These are phyloP conservation scores for Podaxis sp. DNA, from an alignment of 768 basidiomycete species.

Conservation along the genomic window DNA sequence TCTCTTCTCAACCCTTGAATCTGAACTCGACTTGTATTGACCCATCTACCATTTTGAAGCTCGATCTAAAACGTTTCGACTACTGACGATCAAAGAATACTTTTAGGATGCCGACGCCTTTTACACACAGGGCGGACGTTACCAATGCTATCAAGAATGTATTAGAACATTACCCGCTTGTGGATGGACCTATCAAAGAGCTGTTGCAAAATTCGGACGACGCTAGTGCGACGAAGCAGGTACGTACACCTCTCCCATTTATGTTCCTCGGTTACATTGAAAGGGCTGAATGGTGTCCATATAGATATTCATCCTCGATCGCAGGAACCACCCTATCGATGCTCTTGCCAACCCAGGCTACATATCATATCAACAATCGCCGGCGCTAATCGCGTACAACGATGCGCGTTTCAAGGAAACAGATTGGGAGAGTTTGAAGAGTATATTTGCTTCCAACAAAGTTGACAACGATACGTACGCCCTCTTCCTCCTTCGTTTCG, in stretches of 20 bases:
- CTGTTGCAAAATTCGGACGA: conserved; percentile 50
- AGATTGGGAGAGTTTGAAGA: conserved; percentile 44
- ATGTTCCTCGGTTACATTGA: not conserved
- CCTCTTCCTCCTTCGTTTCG: not conserved
- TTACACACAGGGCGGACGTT: not conserved
- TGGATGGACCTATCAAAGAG: conserved; percentile 42
- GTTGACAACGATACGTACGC: conserved; percentile 38
- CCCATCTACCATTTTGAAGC: not conserved
- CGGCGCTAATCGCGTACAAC: conserved; percentile 46
- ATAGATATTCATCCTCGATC: conserved; percentile 43
- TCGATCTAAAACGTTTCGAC: not conserved
- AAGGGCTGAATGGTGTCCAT: not conserved
- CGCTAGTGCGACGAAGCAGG: conserved; percentile 42
- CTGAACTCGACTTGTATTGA: too few species aligned
- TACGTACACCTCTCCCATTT: conserved; percentile 16
- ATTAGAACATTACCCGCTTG: conserved; percentile 41
- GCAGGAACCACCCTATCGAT: conserved; percentile 26
- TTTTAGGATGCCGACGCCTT: conserved; percentile 7
- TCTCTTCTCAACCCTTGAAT: too few species aligned
- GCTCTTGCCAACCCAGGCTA: conserved; percentile 26
- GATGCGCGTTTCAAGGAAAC: conserved; percentile 36
- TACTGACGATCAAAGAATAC: not conserved
- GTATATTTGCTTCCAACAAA: conserved; percentile 46
- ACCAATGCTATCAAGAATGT: conserved; percentile 24
- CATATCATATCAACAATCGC: conserved; percentile 32